phyloP scores from a whole-genome alignment of 1,284 basidiomycete genomes.

The Ustilago xerochloae region DNA sequence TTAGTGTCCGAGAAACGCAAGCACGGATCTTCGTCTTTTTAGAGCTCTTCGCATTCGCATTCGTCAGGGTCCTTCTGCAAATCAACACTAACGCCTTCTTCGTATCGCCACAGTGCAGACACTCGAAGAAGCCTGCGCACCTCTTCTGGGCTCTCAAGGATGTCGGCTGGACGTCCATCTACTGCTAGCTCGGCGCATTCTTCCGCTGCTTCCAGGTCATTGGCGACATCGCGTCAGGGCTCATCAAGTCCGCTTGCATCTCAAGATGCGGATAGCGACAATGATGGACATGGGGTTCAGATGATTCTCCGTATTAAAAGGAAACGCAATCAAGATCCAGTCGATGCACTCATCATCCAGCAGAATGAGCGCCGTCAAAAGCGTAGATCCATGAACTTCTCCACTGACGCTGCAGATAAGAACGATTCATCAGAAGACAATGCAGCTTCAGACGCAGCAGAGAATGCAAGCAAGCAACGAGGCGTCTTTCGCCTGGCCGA shows the following conservation, averaged over 20 bases:
- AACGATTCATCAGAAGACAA: neutral
- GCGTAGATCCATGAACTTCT: slow-evolving; percentile 28
- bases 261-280: slow-evolving; percentile 19
- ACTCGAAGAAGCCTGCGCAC: too few relatives aligned
- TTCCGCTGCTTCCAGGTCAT: slow-evolving; percentile 16
- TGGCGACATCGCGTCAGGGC: slow-evolving; percentile 19
- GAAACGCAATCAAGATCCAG: slow-evolving; percentile 59
- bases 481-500: slow-evolving; percentile 63
- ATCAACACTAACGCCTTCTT: too few relatives aligned
- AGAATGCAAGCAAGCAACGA: slow-evolving; percentile 8
- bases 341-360: slow-evolving; percentile 60
- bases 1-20: neutral
- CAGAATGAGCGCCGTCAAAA: slow-evolving; percentile 39
- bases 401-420: neutral
- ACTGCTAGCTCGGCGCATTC: slow-evolving; percentile 16
- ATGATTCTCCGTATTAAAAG: slow-evolving; percentile 64
- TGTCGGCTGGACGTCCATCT: slow-evolving; percentile 16
- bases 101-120: too few relatives aligned
- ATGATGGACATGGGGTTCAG: slow-evolving; percentile 21
- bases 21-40: neutral
- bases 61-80: neutral
- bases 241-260: slow-evolving; percentile 28
- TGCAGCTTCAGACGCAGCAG: neutral
- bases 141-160: slow-evolving; percentile 1
- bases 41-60: neutral